phyloP scores from a whole-genome alignment of 805 yeast species.

The Wickerhamiella azyma region DNA sequence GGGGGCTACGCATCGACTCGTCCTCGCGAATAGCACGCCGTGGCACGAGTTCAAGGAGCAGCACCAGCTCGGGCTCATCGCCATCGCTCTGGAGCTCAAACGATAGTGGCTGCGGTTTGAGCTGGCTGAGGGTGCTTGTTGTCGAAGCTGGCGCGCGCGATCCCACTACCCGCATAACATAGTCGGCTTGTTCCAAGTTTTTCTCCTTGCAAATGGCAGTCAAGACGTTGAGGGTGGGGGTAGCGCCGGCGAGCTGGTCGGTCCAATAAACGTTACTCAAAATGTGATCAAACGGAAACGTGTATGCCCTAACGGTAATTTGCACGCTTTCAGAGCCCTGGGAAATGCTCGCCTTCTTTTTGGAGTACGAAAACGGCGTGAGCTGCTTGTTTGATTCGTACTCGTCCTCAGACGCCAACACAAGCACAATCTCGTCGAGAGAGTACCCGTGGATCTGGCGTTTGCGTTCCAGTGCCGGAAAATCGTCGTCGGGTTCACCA shows the following conservation, averaged over 20 bases:
- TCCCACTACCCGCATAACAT: conserved; percentile 21
- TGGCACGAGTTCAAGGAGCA: conserved; percentile 9
- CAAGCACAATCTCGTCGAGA: conserved; percentile 68
- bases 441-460: conserved; percentile 57
- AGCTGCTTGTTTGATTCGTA: conserved; percentile 21
- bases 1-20: conserved; percentile 3
- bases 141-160: neutral
- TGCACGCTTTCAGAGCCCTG: conserved; percentile 3
- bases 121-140: neutral
- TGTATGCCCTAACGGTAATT: conserved; percentile 19
- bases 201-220: conserved; percentile 23
- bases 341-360: neutral
- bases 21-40: conserved; percentile 3
- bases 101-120: conserved; percentile 4
- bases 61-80: conserved; percentile 2
- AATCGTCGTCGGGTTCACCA: conserved; percentile 78
- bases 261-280: conserved; percentile 22
- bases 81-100: neutral
- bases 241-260: conserved; percentile 14
- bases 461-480: conserved; percentile 71
- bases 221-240: conserved; percentile 19
- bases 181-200: conserved; percentile 22
- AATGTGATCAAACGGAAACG: conserved; percentile 24
- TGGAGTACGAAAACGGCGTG: conserved; percentile 20
- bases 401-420: conserved; percentile 35